A percentile compares a stretch with the other conserved stretches of the same genome.
Evolutionary conservation across 345 rosid genomes (phyloP).

Genomic region (Eucalyptus curtisii): DNA sequence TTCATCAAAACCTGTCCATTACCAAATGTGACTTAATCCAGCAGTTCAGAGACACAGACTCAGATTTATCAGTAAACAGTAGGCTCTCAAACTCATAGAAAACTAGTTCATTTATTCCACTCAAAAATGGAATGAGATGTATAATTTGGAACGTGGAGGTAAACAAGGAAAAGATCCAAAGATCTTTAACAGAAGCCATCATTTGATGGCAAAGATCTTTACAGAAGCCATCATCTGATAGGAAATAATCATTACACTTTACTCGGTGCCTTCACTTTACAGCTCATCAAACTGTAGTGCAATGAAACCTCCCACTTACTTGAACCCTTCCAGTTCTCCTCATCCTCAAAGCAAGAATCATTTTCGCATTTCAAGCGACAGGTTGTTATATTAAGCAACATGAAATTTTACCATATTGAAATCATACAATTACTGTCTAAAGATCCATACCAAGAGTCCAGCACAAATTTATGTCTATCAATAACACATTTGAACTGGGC

Average conservation of each 20-base stretch:
- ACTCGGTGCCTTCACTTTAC: background rate
- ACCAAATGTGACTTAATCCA: background rate
- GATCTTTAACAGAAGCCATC: background rate
- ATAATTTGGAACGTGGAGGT: background rate
- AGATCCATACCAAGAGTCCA: background rate
- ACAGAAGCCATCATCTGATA: background rate
- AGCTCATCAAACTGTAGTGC: background rate
- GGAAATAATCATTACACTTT: background rate
- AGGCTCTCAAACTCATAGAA: background rate
- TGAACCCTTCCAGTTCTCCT: background rate
- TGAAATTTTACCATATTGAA: background rate
- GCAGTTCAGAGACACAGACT: background rate
- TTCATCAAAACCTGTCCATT: slow-evolving; percentile 37
- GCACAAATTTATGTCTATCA: background rate
- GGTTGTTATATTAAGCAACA: background rate
- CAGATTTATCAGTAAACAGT: background rate
- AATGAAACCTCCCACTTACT: background rate
- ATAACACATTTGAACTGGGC: background rate
- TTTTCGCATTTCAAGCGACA: background rate
- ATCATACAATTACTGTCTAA: background rate
- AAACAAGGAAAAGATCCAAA: background rate
- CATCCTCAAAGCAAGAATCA: background rate
- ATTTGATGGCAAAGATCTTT: background rate
- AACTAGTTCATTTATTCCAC: background rate
- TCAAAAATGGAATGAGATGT: background rate